Percentiles rank a stretch among this genome's conserved stretches.
Conservation (phyloP, 1,284 basidiomycete species). For the Fereydounia khargensis region DNA sequence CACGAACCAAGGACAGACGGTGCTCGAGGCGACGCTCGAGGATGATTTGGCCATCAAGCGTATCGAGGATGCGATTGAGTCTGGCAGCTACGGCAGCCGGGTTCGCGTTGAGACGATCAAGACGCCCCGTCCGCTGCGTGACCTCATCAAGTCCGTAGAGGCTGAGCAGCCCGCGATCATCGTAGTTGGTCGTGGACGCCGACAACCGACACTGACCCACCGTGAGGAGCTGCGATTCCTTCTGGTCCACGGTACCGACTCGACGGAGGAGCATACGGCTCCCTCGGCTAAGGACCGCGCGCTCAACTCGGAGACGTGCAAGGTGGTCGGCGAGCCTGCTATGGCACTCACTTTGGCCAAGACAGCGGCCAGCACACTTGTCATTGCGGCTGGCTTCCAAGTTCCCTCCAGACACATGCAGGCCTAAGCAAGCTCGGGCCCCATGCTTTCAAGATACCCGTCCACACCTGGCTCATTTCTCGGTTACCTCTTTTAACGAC, state of each 20-base stretch:
- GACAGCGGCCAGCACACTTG: conserved; percentile 21
- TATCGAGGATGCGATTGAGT: conserved; percentile 23
- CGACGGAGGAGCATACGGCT: not conserved
- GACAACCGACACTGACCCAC: conserved; percentile 47
- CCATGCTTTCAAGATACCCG: too few relatives aligned
- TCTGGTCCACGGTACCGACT: conserved; percentile 1
- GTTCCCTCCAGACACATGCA: too few relatives aligned
- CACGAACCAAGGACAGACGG: conserved; percentile 19
- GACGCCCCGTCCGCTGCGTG: conserved; percentile 22
- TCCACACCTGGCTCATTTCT: too few relatives aligned
- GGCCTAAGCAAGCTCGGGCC: too few relatives aligned
- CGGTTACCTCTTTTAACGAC: too few relatives aligned
- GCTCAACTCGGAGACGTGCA: conserved; percentile 33
- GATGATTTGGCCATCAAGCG: conserved; percentile 41
- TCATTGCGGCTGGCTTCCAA: conserved; percentile 34
- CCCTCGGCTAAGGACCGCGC: not conserved
- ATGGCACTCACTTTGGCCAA: conserved; percentile 28
- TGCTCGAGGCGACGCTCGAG: conserved; percentile 40
- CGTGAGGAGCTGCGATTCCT: conserved; percentile 39
- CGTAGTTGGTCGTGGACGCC: conserved; percentile 37
- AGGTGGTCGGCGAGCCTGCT: conserved; percentile 45
- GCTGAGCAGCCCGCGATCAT: conserved; percentile 27
- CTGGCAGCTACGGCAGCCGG: conserved; percentile 8
- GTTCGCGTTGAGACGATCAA: conserved; percentile 10
- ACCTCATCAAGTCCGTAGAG: conserved; percentile 15